A percentile compares a stretch with the other conserved stretches of the same genome.
phyloP scores from a whole-genome alignment of 2,329 filamentous ascomycete species.

The Thermothelomyces thermophilus region DNA sequence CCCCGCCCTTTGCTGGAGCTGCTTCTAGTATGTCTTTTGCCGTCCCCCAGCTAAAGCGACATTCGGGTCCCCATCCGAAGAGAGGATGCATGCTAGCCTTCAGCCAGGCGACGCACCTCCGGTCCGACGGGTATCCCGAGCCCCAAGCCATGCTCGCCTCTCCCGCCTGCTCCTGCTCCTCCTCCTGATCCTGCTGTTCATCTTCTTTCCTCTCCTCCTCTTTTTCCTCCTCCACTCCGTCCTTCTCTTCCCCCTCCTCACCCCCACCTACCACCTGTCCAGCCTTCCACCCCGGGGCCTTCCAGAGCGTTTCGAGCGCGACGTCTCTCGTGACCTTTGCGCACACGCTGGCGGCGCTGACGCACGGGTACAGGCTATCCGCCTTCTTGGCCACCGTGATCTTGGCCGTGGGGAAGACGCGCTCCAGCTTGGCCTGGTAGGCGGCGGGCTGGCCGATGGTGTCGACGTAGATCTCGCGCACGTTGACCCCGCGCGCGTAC shows the following conservation, averaged over 20 bases:
- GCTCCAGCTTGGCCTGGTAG: conserved; percentile 80
- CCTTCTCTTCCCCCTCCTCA: conserved; percentile 22
- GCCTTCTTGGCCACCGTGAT: conserved; percentile 86
- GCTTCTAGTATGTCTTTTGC: conserved; percentile 85
- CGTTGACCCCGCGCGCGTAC: conserved; percentile 68
- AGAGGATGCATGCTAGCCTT: conserved; percentile 81
- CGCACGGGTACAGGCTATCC: conserved; percentile 84
- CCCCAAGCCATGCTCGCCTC: conserved; percentile 61
- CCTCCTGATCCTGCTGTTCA: conserved; percentile 17
- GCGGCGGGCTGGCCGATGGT: conserved; percentile 77
- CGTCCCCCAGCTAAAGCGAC: conserved; percentile 92
- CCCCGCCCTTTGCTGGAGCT: conserved; percentile 56
- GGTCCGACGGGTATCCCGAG: conserved; percentile 88
- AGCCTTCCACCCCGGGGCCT: conserved; percentile 24
- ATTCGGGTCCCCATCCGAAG: conserved; percentile 93
- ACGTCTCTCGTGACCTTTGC: conserved; percentile 94
- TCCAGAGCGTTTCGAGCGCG: conserved; percentile 73
- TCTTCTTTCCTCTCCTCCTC: too few species aligned
- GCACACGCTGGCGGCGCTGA: conserved; percentile 88
- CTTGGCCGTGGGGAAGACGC: conserved; percentile 69
- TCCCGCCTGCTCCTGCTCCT: conserved; percentile 28
- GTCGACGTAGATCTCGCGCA: conserved; percentile 89
- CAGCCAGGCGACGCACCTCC: conserved; percentile 72
- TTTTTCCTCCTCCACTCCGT: conserved; percentile 27
- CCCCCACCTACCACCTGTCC: not conserved